Base-by-base conservation (phyloP, 2,329 filamentous ascomycete genomes). In the Pseudogymnoascus sp. region DNA sequence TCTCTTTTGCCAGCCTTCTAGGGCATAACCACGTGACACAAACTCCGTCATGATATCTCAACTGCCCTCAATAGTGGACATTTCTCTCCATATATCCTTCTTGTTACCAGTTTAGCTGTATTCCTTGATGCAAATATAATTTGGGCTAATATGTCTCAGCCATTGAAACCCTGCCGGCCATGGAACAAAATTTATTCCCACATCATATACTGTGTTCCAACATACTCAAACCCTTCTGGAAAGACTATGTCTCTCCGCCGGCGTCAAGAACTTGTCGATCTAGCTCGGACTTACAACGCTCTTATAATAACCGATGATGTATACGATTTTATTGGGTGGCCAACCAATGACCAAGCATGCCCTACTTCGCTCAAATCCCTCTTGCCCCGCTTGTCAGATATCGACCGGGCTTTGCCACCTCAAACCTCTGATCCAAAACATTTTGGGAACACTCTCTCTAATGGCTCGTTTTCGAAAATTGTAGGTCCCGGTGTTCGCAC, bases 251-350 rank as follows among this genome's bases (percentile, higher is more conserved):
- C 79, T 6, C 67, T 84, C 19, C 68, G 68, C 23, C 76, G 80
- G 37, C 76, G 86, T n/a, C 71, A 80, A 59, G 72, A 77, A 26
- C 73, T 89, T 1, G 78, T 89, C 9, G 72, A 73, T 10, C 67
- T 89, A 9, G 86, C 86, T 1, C 74, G 84, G 39, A 75, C 83
- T 55, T 84, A 78, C 65, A 84, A 89, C 68, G 83, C 83, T 2
- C 73, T 89, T 15, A 70, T 89, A 45, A 75, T 89, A 5, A 79
- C 81, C 2, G 86, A 90, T 69, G 86, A 90, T 71, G 85, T 89
- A 0, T 90, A 90, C 66, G 86, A 90, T 68, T 80, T 85, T 63
- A 74, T 90, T 8, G 77, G 82, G 66, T 89, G 84, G 84, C 67
- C 67, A 5, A 28, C 57, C n/a, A 63, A 63, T 2, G 63, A 63